Conservation (phyloP, 2,329 filamentous ascomycete species). For the Juglanconis sp. region DNA sequence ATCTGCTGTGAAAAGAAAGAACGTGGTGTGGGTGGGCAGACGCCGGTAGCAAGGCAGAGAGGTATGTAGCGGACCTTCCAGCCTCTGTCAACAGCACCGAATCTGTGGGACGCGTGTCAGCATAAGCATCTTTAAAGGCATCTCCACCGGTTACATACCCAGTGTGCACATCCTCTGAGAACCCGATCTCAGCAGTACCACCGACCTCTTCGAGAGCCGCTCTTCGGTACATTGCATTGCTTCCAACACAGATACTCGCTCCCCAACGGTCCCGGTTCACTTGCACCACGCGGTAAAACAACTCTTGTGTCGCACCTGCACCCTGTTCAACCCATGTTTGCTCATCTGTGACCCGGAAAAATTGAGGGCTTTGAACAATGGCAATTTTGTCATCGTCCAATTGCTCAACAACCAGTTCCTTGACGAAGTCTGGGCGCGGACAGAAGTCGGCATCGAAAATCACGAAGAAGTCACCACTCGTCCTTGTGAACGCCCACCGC, state of each 20-base stretch:
- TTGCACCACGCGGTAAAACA: slow-evolving; percentile 42
- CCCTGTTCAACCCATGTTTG: slow-evolving; percentile 44
- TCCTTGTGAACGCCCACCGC: slow-evolving; percentile 37
- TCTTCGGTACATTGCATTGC: slow-evolving; percentile 39
- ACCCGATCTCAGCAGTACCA: slow-evolving; percentile 39
- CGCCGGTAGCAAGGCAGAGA: slow-evolving; percentile 38
- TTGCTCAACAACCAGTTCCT: slow-evolving; percentile 37
- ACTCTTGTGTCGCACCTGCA: slow-evolving; percentile 38
- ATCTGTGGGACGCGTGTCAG: slow-evolving; percentile 21
- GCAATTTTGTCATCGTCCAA: slow-evolving; percentile 35
- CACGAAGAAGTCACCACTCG: slow-evolving; percentile 37
- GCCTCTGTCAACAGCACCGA: slow-evolving; percentile 38
- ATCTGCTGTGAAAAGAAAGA: slow-evolving; percentile 43
- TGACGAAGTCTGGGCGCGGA: slow-evolving; percentile 37
- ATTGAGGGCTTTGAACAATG: slow-evolving; percentile 40
- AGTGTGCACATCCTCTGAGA: slow-evolving; percentile 42
- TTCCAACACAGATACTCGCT: slow-evolving; percentile 39
- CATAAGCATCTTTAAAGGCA: neutral
- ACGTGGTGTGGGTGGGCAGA: slow-evolving; percentile 39
- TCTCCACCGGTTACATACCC: slow-evolving; percentile 25
- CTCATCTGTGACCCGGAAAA: slow-evolving; percentile 35
- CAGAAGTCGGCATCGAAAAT: slow-evolving; percentile 44
- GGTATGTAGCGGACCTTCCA: slow-evolving; percentile 41
- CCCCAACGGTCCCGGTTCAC: slow-evolving; percentile 39
- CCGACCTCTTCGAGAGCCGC: slow-evolving; percentile 37